Conservation (phyloP, 805 yeast species). For the Candida golubevii region DNA sequence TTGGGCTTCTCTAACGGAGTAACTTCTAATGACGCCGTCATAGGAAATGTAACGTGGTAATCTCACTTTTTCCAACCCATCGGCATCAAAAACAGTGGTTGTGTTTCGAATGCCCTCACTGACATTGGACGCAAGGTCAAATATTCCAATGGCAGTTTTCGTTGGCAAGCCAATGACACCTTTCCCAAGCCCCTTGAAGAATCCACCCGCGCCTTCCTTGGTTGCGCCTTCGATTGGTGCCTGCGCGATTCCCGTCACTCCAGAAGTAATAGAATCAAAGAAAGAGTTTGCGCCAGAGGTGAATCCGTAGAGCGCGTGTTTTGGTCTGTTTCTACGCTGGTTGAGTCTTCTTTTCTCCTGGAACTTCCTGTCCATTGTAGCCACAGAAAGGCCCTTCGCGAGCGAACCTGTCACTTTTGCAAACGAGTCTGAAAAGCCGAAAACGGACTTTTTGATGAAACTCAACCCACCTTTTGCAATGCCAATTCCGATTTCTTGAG, state of each 20-base stretch:
- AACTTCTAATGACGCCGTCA: constrained; percentile 73
- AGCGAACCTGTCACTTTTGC: constrained; percentile 90
- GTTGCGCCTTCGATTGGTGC: constrained; percentile 90
- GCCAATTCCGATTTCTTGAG: constrained; percentile 93
- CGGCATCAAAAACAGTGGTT: constrained; percentile 82
- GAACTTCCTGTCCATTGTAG: constrained; percentile 79
- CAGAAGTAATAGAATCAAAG: constrained; percentile 81
- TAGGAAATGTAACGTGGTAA: constrained; percentile 72
- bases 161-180: constrained; percentile 96
- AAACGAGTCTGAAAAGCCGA: constrained; percentile 90
- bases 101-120: constrained; percentile 93
- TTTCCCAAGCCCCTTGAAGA: constrained; percentile 88
- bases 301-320: constrained; percentile 80
- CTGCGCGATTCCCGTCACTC: constrained; percentile 82
- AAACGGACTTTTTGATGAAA: constrained; percentile 89
- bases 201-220: constrained; percentile 87
- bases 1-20: constrained; percentile 76
- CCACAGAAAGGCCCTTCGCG: constrained; percentile 90
- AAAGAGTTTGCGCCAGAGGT: constrained; percentile 85
- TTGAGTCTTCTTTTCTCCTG: constrained; percentile 77
- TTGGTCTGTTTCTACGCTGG: constrained; percentile 73
- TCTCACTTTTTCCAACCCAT: constrained; percentile 72
- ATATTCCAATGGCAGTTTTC: constrained; percentile 90
- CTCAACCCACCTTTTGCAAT: constrained; percentile 94
- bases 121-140: constrained; percentile 87